Base-by-base conservation (phyloP, 306 rosid species). In the Medicago lupulina region DNA sequence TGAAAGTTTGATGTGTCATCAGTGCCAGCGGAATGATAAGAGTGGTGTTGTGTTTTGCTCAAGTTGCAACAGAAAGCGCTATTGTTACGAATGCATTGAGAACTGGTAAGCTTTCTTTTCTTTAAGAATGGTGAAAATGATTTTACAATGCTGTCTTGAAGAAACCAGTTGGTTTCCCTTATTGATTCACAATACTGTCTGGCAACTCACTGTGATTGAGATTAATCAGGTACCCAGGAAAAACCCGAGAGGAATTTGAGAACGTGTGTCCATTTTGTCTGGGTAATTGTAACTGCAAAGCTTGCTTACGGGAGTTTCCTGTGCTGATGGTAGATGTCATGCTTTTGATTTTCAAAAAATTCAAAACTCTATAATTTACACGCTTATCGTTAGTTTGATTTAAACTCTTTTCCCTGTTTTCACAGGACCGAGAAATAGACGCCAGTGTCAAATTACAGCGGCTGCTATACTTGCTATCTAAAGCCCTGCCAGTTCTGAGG, bases 1-100 rank as follows among this genome's bases (percentile, higher is more conserved):
- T 44, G 87, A 46, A 83, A 80, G 90, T 76, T 88, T 90, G 83
- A 90, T 85, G 96, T 90, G 96, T 68, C 96, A 90, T 84, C 96
- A 90, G 67, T 90, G 96, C 78, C 85, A 79, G 76, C 83, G 90
- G 80, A 88, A 67, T 60, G 89, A 90, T 80, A 88, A 86, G 81
- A 80, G 83, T 70, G 91, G 87, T 6, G 92, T 90, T 70, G 81
- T 88, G 49, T 67, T 69, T 61, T 90, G 96, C 75, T 65, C 75
- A 7, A 76, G 46, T 14, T 88, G 93, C 76, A 68, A 72, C 58
- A 69, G 70, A 28, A 88, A 84, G 71, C 89, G 93, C 53, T 90
- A 70, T 72, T 90, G 91, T 72, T 86, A 46, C 18, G 81, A 83
- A 49, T 88, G 96, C 83, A 55, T 88, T 71, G 77, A 85, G 19